These are phyloP conservation scores for Daldinia childiae DNA, from an alignment of 495 filamentous ascomycete species.

Conservation along the genomic window DNA sequence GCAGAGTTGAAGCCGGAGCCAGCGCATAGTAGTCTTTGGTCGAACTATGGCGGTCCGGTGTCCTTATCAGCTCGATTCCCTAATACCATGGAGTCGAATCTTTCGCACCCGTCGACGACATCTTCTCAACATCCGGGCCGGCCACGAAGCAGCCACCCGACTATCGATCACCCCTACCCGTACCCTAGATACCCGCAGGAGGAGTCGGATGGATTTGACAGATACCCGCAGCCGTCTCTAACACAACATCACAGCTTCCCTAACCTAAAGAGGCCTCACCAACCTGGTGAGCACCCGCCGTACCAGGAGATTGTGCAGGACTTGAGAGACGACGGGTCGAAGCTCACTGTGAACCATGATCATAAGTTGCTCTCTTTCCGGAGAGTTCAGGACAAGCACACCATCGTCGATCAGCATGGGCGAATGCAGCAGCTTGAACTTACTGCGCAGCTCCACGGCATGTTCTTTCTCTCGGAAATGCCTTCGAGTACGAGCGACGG, in stretches of 20 bases:
- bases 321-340: conserved; percentile 61
- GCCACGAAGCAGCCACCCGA: conserved; percentile 53
- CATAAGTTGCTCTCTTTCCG: conserved; percentile 66
- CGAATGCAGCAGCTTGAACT: conserved; percentile 67
- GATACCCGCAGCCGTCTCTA: conserved; percentile 57
- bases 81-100: conserved; percentile 55
- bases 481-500: conserved; percentile 73
- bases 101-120: conserved; percentile 49
- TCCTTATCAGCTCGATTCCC: conserved; percentile 58
- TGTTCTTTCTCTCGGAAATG: conserved; percentile 95
- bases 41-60: conserved; percentile 60
- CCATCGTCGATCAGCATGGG: conserved; percentile 63
- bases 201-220: conserved; percentile 57
- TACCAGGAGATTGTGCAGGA: conserved; percentile 65
- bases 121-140: conserved; percentile 56
- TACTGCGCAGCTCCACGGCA: conserved; percentile 88
- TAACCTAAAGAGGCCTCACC: conserved; percentile 62
- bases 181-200: conserved; percentile 55
- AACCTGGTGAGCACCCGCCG: conserved; percentile 50
- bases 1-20: conserved; percentile 64
- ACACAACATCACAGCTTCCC: conserved; percentile 64
- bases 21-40: conserved; percentile 60
- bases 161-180: conserved; percentile 53
- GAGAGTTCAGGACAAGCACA: conserved; percentile 64
- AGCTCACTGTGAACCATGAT: conserved; percentile 64